A percentile compares a stretch with the other conserved stretches of the same genome.
phyloP scores from a whole-genome alignment of 495 filamentous ascomycete species.

The Physcia stellaris region DNA sequence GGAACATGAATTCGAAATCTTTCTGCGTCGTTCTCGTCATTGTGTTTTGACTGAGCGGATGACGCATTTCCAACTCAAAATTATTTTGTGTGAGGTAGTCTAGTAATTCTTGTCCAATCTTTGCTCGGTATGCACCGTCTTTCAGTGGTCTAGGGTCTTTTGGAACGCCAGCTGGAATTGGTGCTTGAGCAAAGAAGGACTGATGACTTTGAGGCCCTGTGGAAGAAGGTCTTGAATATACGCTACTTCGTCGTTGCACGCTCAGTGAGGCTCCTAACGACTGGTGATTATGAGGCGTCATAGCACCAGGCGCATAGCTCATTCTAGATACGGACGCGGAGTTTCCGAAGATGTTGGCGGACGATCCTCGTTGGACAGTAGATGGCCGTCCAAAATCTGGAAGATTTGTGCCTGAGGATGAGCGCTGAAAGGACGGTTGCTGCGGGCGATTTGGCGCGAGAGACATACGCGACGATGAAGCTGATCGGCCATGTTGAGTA shows the following conservation, averaged over 20 bases:
- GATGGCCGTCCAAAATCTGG: slow-evolving; percentile 59
- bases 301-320: slow-evolving; percentile 53
- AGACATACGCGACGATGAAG: slow-evolving; percentile 75
- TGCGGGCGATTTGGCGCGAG: slow-evolving; percentile 64
- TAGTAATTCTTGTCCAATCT: slow-evolving; percentile 76
- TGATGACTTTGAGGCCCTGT: slow-evolving; percentile 54
- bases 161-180: slow-evolving; percentile 62
- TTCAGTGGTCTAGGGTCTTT: slow-evolving; percentile 80
- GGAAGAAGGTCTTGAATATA: slow-evolving; percentile 58
- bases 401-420: slow-evolving; percentile 64
- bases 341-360: slow-evolving; percentile 51
- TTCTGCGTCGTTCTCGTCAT: slow-evolving; percentile 92
- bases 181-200: slow-evolving; percentile 83
- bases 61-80: slow-evolving; percentile 96
- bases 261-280: slow-evolving; percentile 27
- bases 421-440: slow-evolving; percentile 72
- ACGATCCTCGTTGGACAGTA: slow-evolving; percentile 78
- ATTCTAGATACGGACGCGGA: slow-evolving; percentile 9
- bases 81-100: slow-evolving; percentile 84
- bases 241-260: slow-evolving; percentile 69
- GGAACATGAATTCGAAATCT: slow-evolving; percentile 92
- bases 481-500: slow-evolving; percentile 58
- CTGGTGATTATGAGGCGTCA: slow-evolving; percentile 33
- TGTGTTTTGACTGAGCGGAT: slow-evolving; percentile 73
- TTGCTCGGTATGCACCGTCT: slow-evolving; percentile 62